Evolutionary conservation across 495 filamentous ascomycete species (phyloP), one percentile per base, ranked within the genome.

Genomic region (Haplographium delicatum): DNA sequence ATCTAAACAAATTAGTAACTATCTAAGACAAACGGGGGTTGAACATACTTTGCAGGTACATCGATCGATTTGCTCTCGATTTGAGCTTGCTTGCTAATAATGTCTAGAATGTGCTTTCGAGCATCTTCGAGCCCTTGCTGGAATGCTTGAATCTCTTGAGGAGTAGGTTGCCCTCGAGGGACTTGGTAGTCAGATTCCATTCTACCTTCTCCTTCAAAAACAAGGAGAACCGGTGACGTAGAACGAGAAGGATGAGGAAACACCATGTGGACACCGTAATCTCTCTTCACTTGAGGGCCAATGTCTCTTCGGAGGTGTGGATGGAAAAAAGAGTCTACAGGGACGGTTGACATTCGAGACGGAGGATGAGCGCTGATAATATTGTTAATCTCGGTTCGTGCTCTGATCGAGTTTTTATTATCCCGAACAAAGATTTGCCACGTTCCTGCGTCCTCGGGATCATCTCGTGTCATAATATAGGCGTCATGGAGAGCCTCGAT

Each of bases 341-440:
- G 59, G 16, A 94, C 64, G 30, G 82, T 79, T 18, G 78, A 72
- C 42, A 95, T 71, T 44, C 86, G 80, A 15, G 83, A 73, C 3
- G 90, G 91, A 30, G 89, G 89, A 53, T 91, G 87, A 44, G 82
- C 82, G 44, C 81, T 81, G 51, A 95, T 78, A 28, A 95, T 72
- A 57, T 80, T 83, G 67, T 81, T 85, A 63, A 96, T 86, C 55
- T 94, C 89, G 11, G 80, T 79, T 44, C 86, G 82, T 22, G 89
- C 89, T 50, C 82, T 82, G 58, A 91, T 82, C 5, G 79, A 79
- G 61, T 87, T 93, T 74, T 89, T 93, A 51, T 82, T 82, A 57
- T 94, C 85, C 33, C 85, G 76, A 3, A 88, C 84, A 66, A 86
- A 95, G 11, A 96, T 74, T 62, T 93, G 83, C 88, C 88, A 95